A percentile compares a stretch with the other conserved stretches of the same genome.
phyloP scores from a whole-genome alignment of 768 basidiomycete genomes.

The Astraeus odoratus region DNA sequence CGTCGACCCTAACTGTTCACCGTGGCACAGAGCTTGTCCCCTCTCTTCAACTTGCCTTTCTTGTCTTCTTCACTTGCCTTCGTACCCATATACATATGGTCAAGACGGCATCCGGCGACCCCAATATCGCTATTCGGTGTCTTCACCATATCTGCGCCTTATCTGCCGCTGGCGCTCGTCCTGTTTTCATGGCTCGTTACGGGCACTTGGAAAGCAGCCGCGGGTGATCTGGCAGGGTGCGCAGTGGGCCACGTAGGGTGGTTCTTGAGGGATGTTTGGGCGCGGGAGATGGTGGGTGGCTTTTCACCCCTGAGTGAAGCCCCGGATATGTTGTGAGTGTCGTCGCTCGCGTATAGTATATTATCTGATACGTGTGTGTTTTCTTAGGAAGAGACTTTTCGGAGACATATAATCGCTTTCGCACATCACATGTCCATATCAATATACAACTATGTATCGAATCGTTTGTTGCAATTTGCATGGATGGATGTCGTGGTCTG shows the following conservation, averaged over 20 bases:
- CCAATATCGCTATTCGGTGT: slow-evolving; percentile 96
- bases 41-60: slow-evolving; percentile 87
- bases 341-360: background rate
- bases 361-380: background rate
- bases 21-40: slow-evolving; percentile 58
- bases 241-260: slow-evolving; percentile 82
- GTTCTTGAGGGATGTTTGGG: slow-evolving; percentile 84
- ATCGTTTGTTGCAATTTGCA: too few species aligned
- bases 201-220: slow-evolving; percentile 79
- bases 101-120: slow-evolving; percentile 85
- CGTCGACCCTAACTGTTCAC: background rate
- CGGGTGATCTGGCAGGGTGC: slow-evolving; percentile 77
- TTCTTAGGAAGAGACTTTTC: slow-evolving; percentile 54
- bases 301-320: slow-evolving; percentile 66
- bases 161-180: slow-evolving; percentile 88
- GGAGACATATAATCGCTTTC: slow-evolving; percentile 38
- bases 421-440: slow-evolving; percentile 5
- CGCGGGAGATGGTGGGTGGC: slow-evolving; percentile 80
- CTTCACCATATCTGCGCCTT: slow-evolving; percentile 91
- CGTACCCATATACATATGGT: slow-evolving; percentile 97
- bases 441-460: background rate
- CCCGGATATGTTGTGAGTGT: slow-evolving; percentile 59
- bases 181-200: slow-evolving; percentile 79
- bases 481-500: background rate
- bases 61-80: slow-evolving; percentile 90